Evolutionary conservation across 2,329 filamentous ascomycete species (phyloP), one percentile per base, ranked within the genome.

Genomic region (Ophiostoma himal-ulmi): DNA sequence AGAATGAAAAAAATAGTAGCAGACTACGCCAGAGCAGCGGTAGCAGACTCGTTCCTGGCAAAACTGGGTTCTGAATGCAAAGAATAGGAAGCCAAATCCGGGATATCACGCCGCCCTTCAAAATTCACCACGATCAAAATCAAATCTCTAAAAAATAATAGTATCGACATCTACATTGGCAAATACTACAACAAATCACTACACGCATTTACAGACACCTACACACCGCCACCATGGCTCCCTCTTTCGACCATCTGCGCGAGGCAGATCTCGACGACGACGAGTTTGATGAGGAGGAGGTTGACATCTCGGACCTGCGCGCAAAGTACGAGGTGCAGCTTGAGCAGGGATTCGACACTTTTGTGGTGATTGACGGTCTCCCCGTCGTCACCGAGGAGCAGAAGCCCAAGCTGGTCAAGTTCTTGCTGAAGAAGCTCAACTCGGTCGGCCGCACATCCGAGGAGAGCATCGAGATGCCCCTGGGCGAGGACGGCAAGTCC

Each of bases 301-400:
- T 98, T 81, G 94, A 98, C 80, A 93, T 96, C 80, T 94, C 92
- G 76, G 94, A 99, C 82, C 86, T 99, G 75, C 88, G 90, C 80
- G 94, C 96, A 80, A 93, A 96, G 81, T 97, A 94, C 80, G 93
- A 98, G 82, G 94, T 98, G 73, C 92, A 94, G 79, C 86, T 98
- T 75, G 95, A 99, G 80, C 92, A 96, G 81, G 95, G 95, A 71
- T 91, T 97, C 77, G 95, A 99, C 80, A 91, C 93, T 74, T 99
- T 99, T 78, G 91, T 99, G 74, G 94, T 98, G 73, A 88, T 98
- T 79, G 95, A 99, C 81, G 95, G 95, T 75, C 88, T 99, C 62
- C 95, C 95, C 75, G 84, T 91, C 74, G 94, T 99, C 74, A 92
- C 85, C 71, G 92, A 94, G 80, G 94, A 95, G 68, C 94, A 91